These are phyloP conservation scores for Aegilops umbellulata DNA, from an alignment of 176 grass and related monocot genomes.

Conservation along the genomic window DNA sequence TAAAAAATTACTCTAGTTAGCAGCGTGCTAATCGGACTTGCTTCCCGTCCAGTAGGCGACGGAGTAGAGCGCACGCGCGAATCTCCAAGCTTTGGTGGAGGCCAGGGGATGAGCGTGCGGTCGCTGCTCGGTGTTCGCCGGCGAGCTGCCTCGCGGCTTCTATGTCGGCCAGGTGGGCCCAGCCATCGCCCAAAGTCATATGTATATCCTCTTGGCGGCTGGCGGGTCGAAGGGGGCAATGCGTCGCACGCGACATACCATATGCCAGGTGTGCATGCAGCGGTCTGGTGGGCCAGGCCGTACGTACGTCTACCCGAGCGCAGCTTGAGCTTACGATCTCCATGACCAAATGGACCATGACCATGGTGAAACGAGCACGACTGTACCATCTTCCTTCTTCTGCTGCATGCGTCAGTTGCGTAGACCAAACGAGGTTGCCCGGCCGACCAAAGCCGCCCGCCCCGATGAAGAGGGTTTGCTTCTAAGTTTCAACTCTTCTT, in stretches of 20 bases:
- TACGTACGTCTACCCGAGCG: neutral
- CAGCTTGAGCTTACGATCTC: neutral
- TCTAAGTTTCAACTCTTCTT: no score
- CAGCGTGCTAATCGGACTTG: no score
- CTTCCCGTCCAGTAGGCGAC: neutral
- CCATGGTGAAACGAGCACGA: neutral
- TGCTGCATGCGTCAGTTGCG: neutral
- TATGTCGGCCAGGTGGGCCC: constrained; percentile 44
- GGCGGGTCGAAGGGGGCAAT: neutral
- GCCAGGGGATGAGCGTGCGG: neutral
- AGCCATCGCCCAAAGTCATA: neutral
- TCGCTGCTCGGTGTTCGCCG: constrained; percentile 18
- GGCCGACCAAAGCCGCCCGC: neutral
- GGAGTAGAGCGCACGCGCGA: neutral
- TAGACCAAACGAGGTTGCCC: neutral
- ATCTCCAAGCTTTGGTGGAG: neutral
- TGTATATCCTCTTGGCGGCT: neutral
- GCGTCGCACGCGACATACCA: neutral
- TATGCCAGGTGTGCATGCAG: constrained; percentile 31
- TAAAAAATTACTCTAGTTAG: no score
- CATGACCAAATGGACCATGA: neutral
- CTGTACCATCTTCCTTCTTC: neutral
- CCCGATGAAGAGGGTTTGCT: no score
- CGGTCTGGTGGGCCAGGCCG: neutral
- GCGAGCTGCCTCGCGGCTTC: neutral